Conservation (phyloP, 148 eudicot species). For the Amaranthus hypochondriacus region DNA sequence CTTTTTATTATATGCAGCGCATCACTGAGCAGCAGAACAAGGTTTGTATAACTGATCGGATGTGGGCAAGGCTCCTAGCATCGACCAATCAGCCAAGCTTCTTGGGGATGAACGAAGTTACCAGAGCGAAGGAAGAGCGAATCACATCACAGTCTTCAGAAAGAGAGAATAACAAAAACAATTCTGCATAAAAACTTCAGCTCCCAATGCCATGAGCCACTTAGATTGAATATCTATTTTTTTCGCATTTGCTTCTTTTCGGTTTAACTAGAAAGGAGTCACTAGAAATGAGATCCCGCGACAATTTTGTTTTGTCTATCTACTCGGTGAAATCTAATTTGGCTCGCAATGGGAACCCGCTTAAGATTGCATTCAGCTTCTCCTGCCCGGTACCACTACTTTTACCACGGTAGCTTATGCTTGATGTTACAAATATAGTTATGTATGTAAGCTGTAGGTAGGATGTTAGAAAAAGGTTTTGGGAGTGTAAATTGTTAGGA, state of each 20-base stretch:
- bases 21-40: constrained; percentile 54
- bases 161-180: constrained; percentile 12
- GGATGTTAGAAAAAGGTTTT: not conserved
- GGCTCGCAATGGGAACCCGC: constrained; percentile 3
- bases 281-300: constrained; percentile 17
- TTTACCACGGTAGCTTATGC: not conserved
- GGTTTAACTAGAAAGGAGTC: constrained; percentile 9
- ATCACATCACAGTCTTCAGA: constrained; percentile 11
- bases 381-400: not conserved
- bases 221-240: constrained; percentile 16
- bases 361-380: not conserved
- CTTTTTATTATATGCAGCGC: constrained; percentile 41
- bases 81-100: constrained; percentile 89
- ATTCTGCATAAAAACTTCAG: constrained; percentile 9
- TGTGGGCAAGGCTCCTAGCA: constrained; percentile 90
- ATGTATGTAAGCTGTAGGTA: too few species aligned
- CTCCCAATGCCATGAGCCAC: constrained; percentile 14
- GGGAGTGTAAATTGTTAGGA: not conserved
- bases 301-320: constrained; percentile 18
- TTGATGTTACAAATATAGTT: not conserved
- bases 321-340: constrained; percentile 7
- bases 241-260: not conserved
- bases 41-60: constrained; percentile 75
- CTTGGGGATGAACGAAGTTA: constrained; percentile 34
- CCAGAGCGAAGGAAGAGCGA: constrained; percentile 35